Evolutionary conservation across 2,329 filamentous ascomycete genomes (phyloP).

Genomic region (Aureobasidium vineae): DNA sequence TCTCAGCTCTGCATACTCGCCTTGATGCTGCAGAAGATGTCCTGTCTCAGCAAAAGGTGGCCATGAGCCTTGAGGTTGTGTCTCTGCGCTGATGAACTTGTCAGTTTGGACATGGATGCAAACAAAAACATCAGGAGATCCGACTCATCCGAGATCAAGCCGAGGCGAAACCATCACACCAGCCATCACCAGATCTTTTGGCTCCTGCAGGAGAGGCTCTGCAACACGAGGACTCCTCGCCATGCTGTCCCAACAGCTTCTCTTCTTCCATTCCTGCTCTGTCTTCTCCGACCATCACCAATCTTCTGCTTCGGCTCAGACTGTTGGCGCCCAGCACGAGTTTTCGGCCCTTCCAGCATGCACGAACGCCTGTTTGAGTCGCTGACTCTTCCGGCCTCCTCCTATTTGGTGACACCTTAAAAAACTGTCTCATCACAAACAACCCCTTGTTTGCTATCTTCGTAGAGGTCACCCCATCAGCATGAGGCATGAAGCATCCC

Average conservation of each 20-base stretch:
- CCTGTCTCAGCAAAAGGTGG: background rate
- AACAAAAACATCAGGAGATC: slow-evolving; percentile 18
- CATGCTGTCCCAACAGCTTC: background rate
- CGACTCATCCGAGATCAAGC: slow-evolving; percentile 16
- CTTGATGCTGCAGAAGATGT: background rate
- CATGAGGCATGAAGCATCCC: background rate
- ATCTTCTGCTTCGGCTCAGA: background rate
- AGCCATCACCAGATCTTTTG: slow-evolving; percentile 19
- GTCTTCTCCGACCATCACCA: background rate
- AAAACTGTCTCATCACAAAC: background rate
- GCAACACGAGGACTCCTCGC: background rate
- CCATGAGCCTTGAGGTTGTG: background rate
- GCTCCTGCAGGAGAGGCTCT: background rate
- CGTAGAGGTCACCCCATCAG: background rate
- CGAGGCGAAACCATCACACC: background rate
- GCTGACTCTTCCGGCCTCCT: background rate
- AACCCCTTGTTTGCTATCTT: background rate
- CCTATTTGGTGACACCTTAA: slow-evolving; percentile 1
- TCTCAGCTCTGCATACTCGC: background rate
- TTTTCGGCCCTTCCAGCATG: background rate
- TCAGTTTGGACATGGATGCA: background rate
- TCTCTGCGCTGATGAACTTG: background rate
- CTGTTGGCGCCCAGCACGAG: background rate
- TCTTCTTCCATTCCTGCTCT: background rate
- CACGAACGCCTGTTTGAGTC: background rate